Evolutionary conservation across 768 basidiomycete species (phyloP).

Genomic region (Naganishia vaughanmartiniae): DNA sequence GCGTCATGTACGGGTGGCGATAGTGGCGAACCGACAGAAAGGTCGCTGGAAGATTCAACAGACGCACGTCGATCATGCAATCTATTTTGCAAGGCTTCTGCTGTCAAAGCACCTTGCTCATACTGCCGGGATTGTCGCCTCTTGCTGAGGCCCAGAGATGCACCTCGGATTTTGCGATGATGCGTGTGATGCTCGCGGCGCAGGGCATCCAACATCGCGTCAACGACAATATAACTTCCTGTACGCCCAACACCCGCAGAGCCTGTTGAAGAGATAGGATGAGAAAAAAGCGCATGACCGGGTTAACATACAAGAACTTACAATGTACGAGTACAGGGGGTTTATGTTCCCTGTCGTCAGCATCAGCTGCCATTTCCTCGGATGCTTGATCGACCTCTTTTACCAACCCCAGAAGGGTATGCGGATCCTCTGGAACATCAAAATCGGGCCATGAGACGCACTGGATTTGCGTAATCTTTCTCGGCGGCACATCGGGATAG

Average conservation of each 20-base stretch:
- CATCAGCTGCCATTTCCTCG: constrained; percentile 33
- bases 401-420: constrained; percentile 70
- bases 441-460: constrained; percentile 96
- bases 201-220: constrained; percentile 46
- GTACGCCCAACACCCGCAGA: constrained; percentile 94
- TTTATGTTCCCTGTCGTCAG: constrained; percentile 25
- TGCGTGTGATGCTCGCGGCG: constrained; percentile 35
- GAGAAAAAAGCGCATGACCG: not conserved
- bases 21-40: not conserved
- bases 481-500: constrained; percentile 62
- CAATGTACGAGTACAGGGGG: constrained; percentile 51
- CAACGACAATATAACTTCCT: constrained; percentile 83
- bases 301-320: constrained; percentile 32
- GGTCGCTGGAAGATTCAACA: not conserved
- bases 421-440: constrained; percentile 83
- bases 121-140: constrained; percentile 9
- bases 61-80: not conserved
- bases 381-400: constrained; percentile 61
- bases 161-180: constrained; percentile 24
- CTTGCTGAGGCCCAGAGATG: constrained; percentile 8
- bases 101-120: not conserved
- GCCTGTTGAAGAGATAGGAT: constrained; percentile 48
- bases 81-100: not conserved
- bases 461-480: constrained; percentile 81
- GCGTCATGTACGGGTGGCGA: constrained; percentile 2